Evolutionary conservation across 1,284 basidiomycete species (phyloP).

Genomic region (Cutaneotrichosporon cavernicola): DNA sequence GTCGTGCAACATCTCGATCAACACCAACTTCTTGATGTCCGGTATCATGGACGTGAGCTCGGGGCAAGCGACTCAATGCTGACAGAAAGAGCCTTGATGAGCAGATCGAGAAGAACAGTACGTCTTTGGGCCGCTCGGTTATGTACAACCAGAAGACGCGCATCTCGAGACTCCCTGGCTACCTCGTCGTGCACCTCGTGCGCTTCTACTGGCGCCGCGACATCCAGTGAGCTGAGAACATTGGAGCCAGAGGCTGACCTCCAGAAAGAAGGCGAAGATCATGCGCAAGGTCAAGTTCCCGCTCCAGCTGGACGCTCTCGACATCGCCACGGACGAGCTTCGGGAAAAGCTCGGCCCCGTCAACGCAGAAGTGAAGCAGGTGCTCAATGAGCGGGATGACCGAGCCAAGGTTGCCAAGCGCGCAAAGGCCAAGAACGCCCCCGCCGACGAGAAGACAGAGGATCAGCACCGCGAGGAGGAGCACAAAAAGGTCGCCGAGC

Average conservation of each 20-base stretch:
- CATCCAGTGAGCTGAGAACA: conserved; percentile 57
- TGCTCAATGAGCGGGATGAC: conserved; percentile 81
- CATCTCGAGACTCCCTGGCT: conserved; percentile 77
- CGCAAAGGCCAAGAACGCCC: conserved; percentile 57
- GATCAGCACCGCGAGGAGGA: conserved; percentile 49
- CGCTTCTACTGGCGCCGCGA: conserved; percentile 94
- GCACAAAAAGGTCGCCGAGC: conserved; percentile 28
- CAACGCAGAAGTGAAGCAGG: conserved; percentile 68
- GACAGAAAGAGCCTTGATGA: conserved; percentile 70
- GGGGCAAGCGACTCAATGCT: neutral
- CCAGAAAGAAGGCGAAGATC: conserved; percentile 72
- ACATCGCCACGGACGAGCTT: conserved; percentile 74
- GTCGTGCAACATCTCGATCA: conserved; percentile 83
- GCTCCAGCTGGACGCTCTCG: conserved; percentile 74
- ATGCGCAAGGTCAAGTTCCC: conserved; percentile 95
- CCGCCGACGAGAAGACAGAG: conserved; percentile 50
- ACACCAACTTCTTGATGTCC: conserved; percentile 84
- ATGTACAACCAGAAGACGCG: conserved; percentile 80
- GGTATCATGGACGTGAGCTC: conserved; percentile 77
- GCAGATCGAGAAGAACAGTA: conserved; percentile 81
- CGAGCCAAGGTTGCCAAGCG: conserved; percentile 77
- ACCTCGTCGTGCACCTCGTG: conserved; percentile 54
- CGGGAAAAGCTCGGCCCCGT: conserved; percentile 69
- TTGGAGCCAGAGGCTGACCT: neutral
- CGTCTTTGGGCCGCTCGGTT: conserved; percentile 74